Percentiles rank a stretch among this genome's conserved stretches.
Evolutionary conservation across 495 filamentous ascomycete genomes (phyloP).

Genomic region (Collariella sp.): DNA sequence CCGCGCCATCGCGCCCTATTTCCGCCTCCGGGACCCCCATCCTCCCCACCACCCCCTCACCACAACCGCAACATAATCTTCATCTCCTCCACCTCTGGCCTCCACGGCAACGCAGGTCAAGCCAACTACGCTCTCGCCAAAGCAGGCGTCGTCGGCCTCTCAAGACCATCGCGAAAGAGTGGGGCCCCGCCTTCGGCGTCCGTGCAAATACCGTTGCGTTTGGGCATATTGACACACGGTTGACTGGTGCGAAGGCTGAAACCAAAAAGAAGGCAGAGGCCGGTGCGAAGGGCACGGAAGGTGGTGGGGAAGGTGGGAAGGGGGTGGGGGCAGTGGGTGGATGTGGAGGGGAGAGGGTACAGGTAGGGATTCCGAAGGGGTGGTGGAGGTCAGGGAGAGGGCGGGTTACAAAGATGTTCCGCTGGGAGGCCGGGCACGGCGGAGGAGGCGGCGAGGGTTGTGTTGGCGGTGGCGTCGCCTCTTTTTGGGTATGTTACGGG

Average conservation of each 20-base stretch:
- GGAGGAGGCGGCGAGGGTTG: constrained; percentile 68
- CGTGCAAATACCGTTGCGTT: constrained; percentile 78
- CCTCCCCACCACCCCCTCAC: too few relatives aligned
- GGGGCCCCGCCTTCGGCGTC: constrained; percentile 78
- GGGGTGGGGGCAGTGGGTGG: constrained; percentile 69
- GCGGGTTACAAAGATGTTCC: constrained; percentile 62
- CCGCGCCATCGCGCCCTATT: constrained; percentile 71
- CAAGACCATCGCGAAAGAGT: constrained; percentile 86
- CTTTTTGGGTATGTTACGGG: constrained; percentile 74
- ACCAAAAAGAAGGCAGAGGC: too few relatives aligned
- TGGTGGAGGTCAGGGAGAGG: constrained; percentile 11
- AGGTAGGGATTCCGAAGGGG: constrained; percentile 60
- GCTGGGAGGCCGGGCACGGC: constrained; percentile 64
- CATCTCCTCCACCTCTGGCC: constrained; percentile 67
- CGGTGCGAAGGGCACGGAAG: too few relatives aligned
- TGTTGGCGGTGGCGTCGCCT: constrained; percentile 72
- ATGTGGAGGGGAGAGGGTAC: constrained; percentile 66
- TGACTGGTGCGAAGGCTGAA: too few relatives aligned
- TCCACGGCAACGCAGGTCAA: constrained; percentile 81
- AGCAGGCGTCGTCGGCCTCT: constrained; percentile 68
- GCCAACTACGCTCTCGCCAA: constrained; percentile 79
- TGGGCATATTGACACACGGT: constrained; percentile 65
- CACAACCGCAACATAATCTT: constrained; percentile 76
- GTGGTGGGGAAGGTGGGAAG: too few relatives aligned
- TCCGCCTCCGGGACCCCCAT: constrained; percentile 76